These are phyloP conservation scores for Babesia ovis DNA, from an alignment of 169 alveolate genomes.

Conservation along the genomic window DNA sequence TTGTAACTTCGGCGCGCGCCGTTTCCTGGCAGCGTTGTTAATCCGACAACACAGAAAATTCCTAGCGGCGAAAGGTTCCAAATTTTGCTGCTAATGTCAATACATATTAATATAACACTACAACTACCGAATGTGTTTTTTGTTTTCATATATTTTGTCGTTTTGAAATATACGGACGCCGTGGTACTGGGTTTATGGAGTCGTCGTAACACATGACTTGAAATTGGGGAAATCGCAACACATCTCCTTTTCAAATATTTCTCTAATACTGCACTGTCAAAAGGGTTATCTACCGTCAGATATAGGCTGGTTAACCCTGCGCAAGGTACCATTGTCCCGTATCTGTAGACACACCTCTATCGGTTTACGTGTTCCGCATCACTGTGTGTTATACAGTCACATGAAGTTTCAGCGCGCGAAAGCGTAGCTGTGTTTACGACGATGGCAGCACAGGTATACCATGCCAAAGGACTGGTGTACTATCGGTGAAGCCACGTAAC, in stretches of 20 bases:
- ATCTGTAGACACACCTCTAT: neutral
- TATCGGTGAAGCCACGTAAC: neutral
- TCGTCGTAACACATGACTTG: too few species aligned
- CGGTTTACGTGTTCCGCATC: neutral
- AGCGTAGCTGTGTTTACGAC: conserved; percentile 2
- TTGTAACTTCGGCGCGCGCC: too few species aligned
- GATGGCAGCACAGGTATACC: neutral
- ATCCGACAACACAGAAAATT: conserved; percentile 5
- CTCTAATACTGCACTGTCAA: neutral
- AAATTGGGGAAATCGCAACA: neutral
- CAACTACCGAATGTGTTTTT: neutral
- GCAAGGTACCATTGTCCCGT: neutral
- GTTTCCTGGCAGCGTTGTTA: too few species aligned
- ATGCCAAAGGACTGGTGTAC: neutral
- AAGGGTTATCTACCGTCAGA: too few species aligned
- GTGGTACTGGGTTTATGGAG: too few species aligned
- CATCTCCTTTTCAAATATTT: neutral
- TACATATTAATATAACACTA: neutral
- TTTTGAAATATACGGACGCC: neutral
- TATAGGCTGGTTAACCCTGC: neutral
- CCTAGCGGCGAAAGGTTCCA: neutral
- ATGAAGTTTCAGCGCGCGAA: neutral
- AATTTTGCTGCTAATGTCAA: neutral
- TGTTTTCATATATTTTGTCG: neutral
- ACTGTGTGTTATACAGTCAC: neutral